A percentile compares a stretch with the other conserved stretches of the same genome.
Conservation (phyloP, 148 eudicot genomes). For the Polygonum aviculare region DNA sequence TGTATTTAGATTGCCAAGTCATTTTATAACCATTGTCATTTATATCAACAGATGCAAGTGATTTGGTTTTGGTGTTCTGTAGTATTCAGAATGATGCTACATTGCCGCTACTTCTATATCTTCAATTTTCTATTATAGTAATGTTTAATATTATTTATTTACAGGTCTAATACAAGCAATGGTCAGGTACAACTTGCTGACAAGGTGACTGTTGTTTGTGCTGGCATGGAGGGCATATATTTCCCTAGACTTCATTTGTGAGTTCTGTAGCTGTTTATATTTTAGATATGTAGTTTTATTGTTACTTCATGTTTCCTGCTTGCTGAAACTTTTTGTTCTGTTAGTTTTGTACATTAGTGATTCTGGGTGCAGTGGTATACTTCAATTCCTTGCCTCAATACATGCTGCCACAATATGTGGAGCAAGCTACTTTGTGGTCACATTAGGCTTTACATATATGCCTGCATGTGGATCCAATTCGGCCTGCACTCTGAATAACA, state of each 20-base stretch:
- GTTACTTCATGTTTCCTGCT: not conserved
- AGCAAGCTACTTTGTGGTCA: not conserved
- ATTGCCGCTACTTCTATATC: not conserved
- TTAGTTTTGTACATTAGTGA: not conserved
- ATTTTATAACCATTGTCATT: not conserved
- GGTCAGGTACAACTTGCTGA: constrained; percentile 46
- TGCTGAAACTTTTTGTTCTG: not conserved
- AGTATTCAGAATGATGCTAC: not conserved
- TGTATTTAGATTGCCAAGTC: constrained; percentile 13
- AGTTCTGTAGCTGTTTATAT: constrained; percentile 20
- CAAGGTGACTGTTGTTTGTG: constrained; percentile 66
- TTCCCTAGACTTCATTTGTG: constrained; percentile 69
- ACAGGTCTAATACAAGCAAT: constrained; percentile 35
- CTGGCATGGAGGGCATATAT: constrained; percentile 68
- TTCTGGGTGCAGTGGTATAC: not conserved
- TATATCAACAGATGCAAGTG: not conserved
- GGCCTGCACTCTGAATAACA: not conserved
- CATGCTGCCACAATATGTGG: not conserved
- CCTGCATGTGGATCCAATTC: not conserved
- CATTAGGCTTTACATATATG: not conserved
- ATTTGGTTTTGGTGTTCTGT: not conserved
- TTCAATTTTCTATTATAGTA: not conserved
- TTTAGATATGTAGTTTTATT: not conserved
- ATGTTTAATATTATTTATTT: not conserved
- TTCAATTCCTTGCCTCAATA: not conserved